A percentile compares a stretch with the other conserved stretches of the same genome.
phyloP scores from a whole-genome alignment of 2,329 filamentous ascomycete species.

The Aspergillus pseudonomiae region DNA sequence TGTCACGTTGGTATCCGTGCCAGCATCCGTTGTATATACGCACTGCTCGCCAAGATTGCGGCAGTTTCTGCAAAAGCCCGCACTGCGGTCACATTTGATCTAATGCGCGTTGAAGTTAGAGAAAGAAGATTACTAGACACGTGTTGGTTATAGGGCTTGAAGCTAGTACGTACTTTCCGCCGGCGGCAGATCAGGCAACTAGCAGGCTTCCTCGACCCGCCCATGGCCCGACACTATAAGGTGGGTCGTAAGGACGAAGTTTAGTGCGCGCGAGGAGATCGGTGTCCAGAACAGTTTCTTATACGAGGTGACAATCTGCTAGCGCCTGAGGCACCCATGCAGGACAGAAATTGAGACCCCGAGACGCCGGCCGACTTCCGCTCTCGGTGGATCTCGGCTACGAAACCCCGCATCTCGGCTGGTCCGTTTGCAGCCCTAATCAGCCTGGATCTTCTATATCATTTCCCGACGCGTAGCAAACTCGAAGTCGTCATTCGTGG shows the following conservation, averaged over 20 bases:
- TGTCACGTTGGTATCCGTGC: neutral
- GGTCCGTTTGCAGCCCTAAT: neutral
- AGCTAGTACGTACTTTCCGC: neutral
- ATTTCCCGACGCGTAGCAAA: neutral
- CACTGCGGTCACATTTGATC: neutral
- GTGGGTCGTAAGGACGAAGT: neutral
- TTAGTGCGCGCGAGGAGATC: neutral
- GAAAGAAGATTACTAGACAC: neutral
- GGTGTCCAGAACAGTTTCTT: neutral
- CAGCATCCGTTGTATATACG: neutral
- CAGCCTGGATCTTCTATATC: neutral
- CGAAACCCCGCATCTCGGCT: neutral
- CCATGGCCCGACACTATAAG: neutral
- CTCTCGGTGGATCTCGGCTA: neutral
- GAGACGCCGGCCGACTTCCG: neutral
- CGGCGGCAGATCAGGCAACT: neutral
- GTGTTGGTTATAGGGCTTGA: neutral
- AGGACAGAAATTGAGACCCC: neutral
- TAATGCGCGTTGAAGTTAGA: neutral
- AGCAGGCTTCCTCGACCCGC: neutral
- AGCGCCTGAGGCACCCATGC: neutral
- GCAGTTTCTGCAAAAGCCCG: neutral
- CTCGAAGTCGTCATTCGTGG: neutral
- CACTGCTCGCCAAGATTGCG: neutral
- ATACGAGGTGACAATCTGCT: neutral